Evolutionary conservation across 352 stramenopile species (phyloP), one percentile per base, ranked within the genome.

Genomic region (Peronosclerospora sorghi): DNA sequence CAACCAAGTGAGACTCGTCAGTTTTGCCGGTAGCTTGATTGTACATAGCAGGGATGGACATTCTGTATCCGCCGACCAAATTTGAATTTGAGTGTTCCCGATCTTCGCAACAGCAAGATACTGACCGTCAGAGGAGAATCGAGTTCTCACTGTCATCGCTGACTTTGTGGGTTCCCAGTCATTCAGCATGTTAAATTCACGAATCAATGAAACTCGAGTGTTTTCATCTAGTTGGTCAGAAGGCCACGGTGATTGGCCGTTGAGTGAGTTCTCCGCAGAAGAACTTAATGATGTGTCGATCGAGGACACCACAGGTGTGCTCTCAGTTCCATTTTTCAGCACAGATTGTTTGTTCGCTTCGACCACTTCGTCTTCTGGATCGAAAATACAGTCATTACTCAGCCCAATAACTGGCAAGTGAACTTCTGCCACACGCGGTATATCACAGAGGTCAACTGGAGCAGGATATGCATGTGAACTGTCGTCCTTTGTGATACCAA

Each of bases 151-250:
- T 14, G 52, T 65, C 62, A 67, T 69, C 17, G 20, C 30, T 23
- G 62, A 59, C 30, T 51, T 32, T 35, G 48, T 61, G 32, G 51
- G 27, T 39, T 64, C 30, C 58, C 55, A 68, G 39, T 64, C 56
- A 27, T 69, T 69, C 1, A 67, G 34, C 42, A 62, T 52, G 18
- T 68, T 69, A 17, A 69, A 52, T 47, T 69, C 55, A 51, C 59
- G 59, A 8, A 73, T 58, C 18, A 73, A 35, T 32, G 59, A 64
- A 12, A 48, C 41, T 14, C 46, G 52, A 28, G 40, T 34, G 2
- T 24, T 48, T 4, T 28, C 41, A n/a, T 8, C 9, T 19, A 28
- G 12, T 28, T 42, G 39, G 2, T 43, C 45, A 19, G 30, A 39
- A 43, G 50, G 39, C 54, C 54, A 62, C n/a, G 28, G 21, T 8